Percentiles rank a stretch among this genome's conserved stretches.
phyloP scores from a whole-genome alignment of 2,329 filamentous ascomycete genomes.

The Aspergillus sp. region DNA sequence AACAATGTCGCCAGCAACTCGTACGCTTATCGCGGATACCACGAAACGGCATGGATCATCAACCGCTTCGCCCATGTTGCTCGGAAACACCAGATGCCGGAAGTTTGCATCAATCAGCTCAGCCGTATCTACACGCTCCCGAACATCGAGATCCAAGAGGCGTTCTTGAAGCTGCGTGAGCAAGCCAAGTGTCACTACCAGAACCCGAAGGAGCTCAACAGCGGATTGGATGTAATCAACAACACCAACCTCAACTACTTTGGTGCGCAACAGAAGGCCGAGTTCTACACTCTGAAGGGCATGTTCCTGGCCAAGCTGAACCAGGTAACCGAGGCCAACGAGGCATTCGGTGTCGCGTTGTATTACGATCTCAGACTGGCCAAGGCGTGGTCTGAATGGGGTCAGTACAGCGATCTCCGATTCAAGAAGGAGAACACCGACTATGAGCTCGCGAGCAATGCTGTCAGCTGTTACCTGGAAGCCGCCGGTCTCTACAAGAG shows the following conservation, averaged over 20 bases:
- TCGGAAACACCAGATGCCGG: conserved; percentile 92
- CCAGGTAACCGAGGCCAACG: conserved; percentile 88
- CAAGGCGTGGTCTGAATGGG: conserved; percentile 99
- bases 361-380: conserved; percentile 95
- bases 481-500: conserved; percentile 97
- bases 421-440: conserved; percentile 90
- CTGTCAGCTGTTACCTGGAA: conserved; percentile 93
- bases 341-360: conserved; percentile 90
- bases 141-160: conserved; percentile 99
- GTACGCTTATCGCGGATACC: conserved; percentile 94
- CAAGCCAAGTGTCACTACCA: conserved; percentile 99
- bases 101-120: conserved; percentile 96
- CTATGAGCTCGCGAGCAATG: conserved; percentile 82
- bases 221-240: conserved; percentile 96
- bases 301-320: conserved; percentile 97
- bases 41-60: conserved; percentile 99
- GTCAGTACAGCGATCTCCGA: conserved; percentile 93
- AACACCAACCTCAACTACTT: conserved; percentile 99
- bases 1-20: conserved; percentile 87
- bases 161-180: conserved; percentile 96
- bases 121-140: conserved; percentile 98
- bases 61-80: conserved; percentile 98
- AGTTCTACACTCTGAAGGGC: conserved; percentile 98
- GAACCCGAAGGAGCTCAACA: conserved; percentile 88
- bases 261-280: conserved; percentile 91